These are phyloP conservation scores for Penicillium sp. DNA, from an alignment of 2,329 filamentous ascomycete species.

Conservation along the genomic window DNA sequence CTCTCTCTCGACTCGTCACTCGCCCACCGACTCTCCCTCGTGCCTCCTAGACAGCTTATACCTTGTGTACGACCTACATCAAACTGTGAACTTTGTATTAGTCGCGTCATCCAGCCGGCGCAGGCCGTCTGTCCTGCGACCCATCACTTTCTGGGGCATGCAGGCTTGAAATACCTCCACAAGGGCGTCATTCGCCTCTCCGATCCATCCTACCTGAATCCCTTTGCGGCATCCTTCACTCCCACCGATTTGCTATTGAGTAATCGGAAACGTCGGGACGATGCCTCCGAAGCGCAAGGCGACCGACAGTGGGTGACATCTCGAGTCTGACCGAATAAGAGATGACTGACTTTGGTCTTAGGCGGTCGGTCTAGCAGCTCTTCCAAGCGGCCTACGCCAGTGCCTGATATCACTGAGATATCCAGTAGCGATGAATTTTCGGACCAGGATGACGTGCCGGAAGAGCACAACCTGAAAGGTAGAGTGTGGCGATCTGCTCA, in stretches of 20 bases:
- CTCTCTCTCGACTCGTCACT: background rate
- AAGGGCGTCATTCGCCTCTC: slow-evolving; percentile 17
- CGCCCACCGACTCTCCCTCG: background rate
- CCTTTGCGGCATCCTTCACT: too few relatives aligned
- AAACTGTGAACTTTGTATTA: background rate
- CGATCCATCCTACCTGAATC: background rate
- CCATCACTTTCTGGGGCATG: slow-evolving; percentile 20
- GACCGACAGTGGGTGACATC: slow-evolving; percentile 45
- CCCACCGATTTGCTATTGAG: too few relatives aligned
- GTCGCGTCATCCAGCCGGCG: slow-evolving; percentile 7
- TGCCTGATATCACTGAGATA: slow-evolving; percentile 45
- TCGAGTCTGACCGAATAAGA: slow-evolving; percentile 20
- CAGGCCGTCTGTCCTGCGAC: slow-evolving; percentile 16
- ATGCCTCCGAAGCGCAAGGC: slow-evolving; percentile 76
- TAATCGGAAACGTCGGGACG: slow-evolving; percentile 12
- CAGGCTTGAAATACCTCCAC: slow-evolving; percentile 13
- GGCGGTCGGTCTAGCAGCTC: slow-evolving; percentile 46
- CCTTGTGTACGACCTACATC: background rate
- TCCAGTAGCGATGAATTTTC: slow-evolving; percentile 59
- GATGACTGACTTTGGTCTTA: slow-evolving; percentile 34
- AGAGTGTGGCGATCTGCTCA: slow-evolving; percentile 22
- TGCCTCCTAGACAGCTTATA: background rate
- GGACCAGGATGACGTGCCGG: slow-evolving; percentile 50
- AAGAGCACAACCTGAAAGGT: slow-evolving; percentile 50
- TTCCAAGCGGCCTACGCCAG: slow-evolving; percentile 49